These are phyloP conservation scores for Colletotrichum lindemuthianum DNA, from an alignment of 2,329 filamentous ascomycete genomes.

Conservation along the genomic window DNA sequence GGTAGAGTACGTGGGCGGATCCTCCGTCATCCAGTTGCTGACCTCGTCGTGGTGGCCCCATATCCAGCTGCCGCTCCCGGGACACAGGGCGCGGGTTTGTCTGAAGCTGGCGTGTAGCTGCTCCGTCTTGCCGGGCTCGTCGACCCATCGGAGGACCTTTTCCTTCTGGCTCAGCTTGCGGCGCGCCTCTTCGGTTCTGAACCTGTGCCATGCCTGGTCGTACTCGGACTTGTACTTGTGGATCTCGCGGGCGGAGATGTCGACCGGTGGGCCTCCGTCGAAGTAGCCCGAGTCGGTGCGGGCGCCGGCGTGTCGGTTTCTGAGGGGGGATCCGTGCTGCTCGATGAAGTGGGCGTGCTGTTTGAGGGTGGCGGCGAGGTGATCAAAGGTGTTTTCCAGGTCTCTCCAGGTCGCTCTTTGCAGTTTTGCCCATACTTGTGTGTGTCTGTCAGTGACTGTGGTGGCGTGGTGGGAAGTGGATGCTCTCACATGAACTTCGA, in stretches of 20 bases:
- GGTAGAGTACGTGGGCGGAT: constrained; percentile 38
- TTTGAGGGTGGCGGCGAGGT: constrained; percentile 4
- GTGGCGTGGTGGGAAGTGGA: neutral
- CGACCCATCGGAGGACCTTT: constrained; percentile 22
- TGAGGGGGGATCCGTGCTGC: neutral
- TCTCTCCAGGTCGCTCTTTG: constrained; percentile 31
- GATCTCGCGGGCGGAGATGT: neutral
- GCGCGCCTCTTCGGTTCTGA: neutral
- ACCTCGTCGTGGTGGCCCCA: constrained; percentile 20
- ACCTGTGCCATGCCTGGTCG: no score
- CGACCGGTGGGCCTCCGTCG: neutral
- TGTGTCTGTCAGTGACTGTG: neutral
- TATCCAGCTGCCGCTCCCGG: constrained; percentile 27
- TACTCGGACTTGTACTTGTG: neutral
- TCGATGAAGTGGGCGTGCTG: constrained; percentile 6
- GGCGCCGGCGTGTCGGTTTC: neutral
- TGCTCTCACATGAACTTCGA: constrained; percentile 14
- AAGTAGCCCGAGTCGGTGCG: constrained; percentile 15
- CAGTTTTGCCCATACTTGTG: constrained; percentile 21
- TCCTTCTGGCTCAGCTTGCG: constrained; percentile 8
- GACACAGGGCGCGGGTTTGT: neutral
- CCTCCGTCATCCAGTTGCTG: constrained; percentile 32
- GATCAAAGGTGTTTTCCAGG: constrained; percentile 6
- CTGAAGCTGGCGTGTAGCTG: constrained; percentile 6
- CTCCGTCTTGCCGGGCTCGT: constrained; percentile 10